A percentile compares a stretch with the other conserved stretches of the same genome.
These are phyloP conservation scores for Dispira simplex DNA, from an alignment of 192 early-diverging fungal species.

Conservation along the genomic window DNA sequence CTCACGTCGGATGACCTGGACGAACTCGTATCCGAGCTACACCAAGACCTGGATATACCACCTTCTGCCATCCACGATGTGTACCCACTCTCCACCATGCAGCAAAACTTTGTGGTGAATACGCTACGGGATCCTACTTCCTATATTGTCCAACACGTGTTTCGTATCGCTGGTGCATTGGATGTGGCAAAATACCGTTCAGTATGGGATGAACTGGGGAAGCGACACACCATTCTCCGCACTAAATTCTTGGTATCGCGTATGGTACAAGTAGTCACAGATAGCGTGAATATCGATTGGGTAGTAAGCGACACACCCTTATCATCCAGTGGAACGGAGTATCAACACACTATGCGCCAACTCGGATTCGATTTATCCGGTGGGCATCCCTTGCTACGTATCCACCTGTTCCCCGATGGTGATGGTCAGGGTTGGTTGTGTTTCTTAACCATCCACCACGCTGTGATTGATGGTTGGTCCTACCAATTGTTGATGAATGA, in stretches of 20 bases:
- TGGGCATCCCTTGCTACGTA: no score
- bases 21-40: no score
- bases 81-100: neutral
- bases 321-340: no score
- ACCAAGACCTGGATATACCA: neutral
- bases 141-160: constrained; percentile 1
- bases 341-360: no score
- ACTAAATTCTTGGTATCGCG: neutral
- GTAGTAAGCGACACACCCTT: no score
- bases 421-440: no score
- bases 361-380: no score
- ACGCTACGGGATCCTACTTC: neutral
- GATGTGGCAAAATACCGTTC: neutral
- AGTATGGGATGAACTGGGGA: neutral
- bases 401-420: no score
- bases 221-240: neutral
- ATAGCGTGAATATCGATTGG: no score
- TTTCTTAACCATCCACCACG: neutral
- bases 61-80: neutral
- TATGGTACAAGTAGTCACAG: no score
- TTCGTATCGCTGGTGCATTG: neutral
- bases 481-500: neutral
- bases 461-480: neutral
- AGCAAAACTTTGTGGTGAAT: neutral
- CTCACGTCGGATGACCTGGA: no score